Conservation (phyloP, 495 filamentous ascomycete species). For the Aspergillus sclerotioniger region DNA sequence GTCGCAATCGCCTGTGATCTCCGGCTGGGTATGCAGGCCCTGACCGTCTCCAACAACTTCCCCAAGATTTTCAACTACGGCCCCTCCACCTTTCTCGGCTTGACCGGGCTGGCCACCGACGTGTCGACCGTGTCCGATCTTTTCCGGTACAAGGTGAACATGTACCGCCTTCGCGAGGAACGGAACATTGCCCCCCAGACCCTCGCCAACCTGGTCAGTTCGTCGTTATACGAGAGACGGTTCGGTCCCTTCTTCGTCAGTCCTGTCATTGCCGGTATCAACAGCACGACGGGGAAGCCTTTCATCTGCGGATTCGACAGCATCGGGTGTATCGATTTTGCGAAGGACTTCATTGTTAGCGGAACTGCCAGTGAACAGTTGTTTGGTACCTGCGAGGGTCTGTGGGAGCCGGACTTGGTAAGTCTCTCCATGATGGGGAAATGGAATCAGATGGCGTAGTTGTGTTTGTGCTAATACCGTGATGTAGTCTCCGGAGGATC, state of each 20-base stretch:
- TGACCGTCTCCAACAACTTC: slow-evolving; percentile 99
- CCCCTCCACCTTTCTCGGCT: slow-evolving; percentile 85
- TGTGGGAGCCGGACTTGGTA: slow-evolving; percentile 97
- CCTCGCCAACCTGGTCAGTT: slow-evolving; percentile 92
- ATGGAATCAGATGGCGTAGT: not conserved
- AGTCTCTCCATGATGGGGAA: slow-evolving; percentile 24
- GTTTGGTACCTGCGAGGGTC: slow-evolving; percentile 95
- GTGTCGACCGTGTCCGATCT: slow-evolving; percentile 93
- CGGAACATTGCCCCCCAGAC: slow-evolving; percentile 91
- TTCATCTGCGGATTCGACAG: slow-evolving; percentile 99
- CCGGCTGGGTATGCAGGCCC: slow-evolving; percentile 90
- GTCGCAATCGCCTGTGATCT: slow-evolving; percentile 99
- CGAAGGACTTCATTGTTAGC: slow-evolving; percentile 97
- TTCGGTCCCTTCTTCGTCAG: slow-evolving; percentile 96
- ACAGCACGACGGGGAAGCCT: slow-evolving; percentile 84
- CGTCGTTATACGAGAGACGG: slow-evolving; percentile 84
- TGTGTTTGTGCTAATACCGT: slow-evolving; percentile 23
- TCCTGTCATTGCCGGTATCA: slow-evolving; percentile 91
- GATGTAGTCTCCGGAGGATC: slow-evolving; percentile 75
- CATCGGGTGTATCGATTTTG: slow-evolving; percentile 98
- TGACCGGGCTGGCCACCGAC: slow-evolving; percentile 95
- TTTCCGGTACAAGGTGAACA: slow-evolving; percentile 99
- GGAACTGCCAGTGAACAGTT: slow-evolving; percentile 96
- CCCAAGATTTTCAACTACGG: slow-evolving; percentile 99
- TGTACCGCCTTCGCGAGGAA: slow-evolving; percentile 98